These are phyloP conservation scores for Angomonas deanei DNA, from an alignment of 208 protist species.

Conservation along the genomic window DNA sequence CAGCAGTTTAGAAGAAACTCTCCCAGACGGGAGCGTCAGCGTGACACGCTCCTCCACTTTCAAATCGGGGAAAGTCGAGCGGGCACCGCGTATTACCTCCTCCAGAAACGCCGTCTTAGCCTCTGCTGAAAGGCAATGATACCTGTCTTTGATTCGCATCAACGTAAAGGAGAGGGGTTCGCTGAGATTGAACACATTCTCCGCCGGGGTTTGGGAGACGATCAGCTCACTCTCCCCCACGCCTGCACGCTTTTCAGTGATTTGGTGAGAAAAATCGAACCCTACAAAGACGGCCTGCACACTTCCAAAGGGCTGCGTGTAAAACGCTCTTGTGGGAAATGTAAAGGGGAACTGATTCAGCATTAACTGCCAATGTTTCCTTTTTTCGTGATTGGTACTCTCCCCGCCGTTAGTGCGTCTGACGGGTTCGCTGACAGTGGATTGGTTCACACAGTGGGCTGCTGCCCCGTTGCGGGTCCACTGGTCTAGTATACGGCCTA, in stretches of 20 bases:
- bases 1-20: neutral
- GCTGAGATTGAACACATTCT: constrained; percentile 29
- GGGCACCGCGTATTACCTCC: neutral
- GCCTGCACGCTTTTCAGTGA: neutral
- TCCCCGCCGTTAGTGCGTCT: neutral
- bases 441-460: neutral
- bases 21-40: constrained; percentile 2
- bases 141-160: constrained; percentile 23
- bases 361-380: neutral
- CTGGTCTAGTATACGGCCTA: constrained; percentile 57
- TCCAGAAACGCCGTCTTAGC: constrained; percentile 19
- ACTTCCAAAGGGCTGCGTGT: constrained; percentile 33
- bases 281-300: constrained; percentile 45
- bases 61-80: neutral
- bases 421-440: neutral
- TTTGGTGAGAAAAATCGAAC: neutral
- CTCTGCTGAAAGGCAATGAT: constrained; percentile 11
- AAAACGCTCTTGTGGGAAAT: constrained; percentile 11
- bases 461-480: constrained; percentile 65
- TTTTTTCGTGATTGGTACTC: neutral
- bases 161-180: constrained; percentile 46
- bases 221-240: neutral
- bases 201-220: neutral
- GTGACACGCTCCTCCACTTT: neutral
- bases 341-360: neutral